Conservation (phyloP, 1,139 yeast genomes). For the Wickerhamomyces sp. region DNA sequence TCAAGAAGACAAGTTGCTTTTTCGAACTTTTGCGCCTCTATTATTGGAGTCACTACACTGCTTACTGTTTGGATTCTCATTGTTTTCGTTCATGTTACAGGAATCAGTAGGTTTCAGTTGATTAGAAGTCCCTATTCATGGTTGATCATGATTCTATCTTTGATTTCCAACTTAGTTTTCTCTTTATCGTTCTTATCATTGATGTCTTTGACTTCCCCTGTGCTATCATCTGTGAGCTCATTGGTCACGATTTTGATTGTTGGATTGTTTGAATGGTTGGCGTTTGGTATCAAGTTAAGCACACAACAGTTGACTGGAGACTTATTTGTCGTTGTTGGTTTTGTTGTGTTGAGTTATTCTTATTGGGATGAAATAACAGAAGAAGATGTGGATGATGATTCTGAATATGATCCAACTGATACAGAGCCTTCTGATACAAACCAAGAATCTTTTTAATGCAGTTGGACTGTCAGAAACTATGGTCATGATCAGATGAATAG, state of each 20-base stretch:
- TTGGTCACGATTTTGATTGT: constrained; percentile 74
- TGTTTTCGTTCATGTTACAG: constrained; percentile 47
- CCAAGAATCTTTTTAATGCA: neutral
- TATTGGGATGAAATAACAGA: constrained; percentile 72
- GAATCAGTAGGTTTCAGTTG: constrained; percentile 54
- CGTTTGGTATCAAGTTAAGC: constrained; percentile 55
- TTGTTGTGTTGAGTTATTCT: constrained; percentile 62
- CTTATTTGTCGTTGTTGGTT: constrained; percentile 58
- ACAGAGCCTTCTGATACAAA: constrained; percentile 1
- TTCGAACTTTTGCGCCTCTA: constrained; percentile 50
- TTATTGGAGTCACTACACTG: constrained; percentile 58
- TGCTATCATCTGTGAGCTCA: constrained; percentile 77
- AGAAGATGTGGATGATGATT: constrained; percentile 50
- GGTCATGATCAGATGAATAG: no score
- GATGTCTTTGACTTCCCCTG: constrained; percentile 85
- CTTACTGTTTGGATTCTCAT: constrained; percentile 45
- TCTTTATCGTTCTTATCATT: constrained; percentile 71
- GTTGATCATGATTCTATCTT: constrained; percentile 44
- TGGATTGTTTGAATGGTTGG: constrained; percentile 70
- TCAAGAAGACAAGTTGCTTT: constrained; percentile 53
- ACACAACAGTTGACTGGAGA: constrained; percentile 52
- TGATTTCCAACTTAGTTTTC: constrained; percentile 60
- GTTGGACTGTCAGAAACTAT: no score
- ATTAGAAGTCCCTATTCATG: constrained; percentile 42
- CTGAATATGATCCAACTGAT: constrained; percentile 20